Conservation (phyloP, 2,329 filamentous ascomycete genomes). For the Aspergillus tamarii region DNA sequence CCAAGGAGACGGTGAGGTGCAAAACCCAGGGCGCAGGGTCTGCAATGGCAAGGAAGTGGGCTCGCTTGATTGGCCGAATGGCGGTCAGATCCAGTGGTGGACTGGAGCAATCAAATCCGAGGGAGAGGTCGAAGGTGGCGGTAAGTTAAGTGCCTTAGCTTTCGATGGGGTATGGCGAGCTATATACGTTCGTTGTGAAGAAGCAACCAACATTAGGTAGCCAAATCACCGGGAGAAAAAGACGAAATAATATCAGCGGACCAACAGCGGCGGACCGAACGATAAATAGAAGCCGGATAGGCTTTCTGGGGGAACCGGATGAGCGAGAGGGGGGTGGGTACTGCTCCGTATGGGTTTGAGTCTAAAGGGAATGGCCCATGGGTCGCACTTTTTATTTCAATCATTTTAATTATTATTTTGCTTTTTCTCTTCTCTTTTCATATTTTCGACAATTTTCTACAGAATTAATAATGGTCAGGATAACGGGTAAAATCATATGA, state of each 20-base stretch:
- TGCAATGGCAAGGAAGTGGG: slow-evolving; percentile 17
- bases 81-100: slow-evolving; percentile 24
- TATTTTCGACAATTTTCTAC: neutral
- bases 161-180: neutral
- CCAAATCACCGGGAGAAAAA: neutral
- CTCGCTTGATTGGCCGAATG: slow-evolving; percentile 24
- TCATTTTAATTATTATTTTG: neutral
- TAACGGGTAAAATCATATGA: neutral
- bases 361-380: slow-evolving; percentile 16
- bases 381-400: slow-evolving; percentile 3
- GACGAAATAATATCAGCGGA: neutral
- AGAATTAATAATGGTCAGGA: neutral
- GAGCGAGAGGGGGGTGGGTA: slow-evolving; percentile 22
- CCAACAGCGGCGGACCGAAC: slow-evolving; percentile 8
- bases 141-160: neutral
- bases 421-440: neutral
- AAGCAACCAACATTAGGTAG: neutral
- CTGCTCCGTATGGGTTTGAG: neutral
- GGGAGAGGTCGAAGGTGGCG: neutral
- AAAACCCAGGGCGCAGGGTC: slow-evolving; percentile 17
- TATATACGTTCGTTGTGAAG: neutral
- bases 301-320: slow-evolving; percentile 20
- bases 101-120: slow-evolving; percentile 17
- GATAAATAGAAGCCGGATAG: slow-evolving; percentile 26
- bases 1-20: slow-evolving; percentile 24